Conservation (phyloP, 2,329 filamentous ascomycete species). For the Phialemonium atrogriseum region DNA sequence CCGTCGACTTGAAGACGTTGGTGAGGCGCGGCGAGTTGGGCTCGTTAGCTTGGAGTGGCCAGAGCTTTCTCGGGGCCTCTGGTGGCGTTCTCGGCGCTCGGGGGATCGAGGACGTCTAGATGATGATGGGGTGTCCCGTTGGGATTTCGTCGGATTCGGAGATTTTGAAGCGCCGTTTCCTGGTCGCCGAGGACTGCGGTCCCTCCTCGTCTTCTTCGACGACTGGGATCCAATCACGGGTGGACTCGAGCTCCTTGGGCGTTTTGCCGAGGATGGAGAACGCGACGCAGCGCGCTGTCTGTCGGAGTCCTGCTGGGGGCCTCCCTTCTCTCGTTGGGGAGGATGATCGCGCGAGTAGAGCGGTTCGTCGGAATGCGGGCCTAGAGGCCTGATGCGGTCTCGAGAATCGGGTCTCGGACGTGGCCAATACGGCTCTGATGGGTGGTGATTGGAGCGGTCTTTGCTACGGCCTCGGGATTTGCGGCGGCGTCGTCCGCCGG, state of each 20-base stretch:
- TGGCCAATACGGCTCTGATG: conserved; percentile 16
- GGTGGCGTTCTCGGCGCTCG: conserved; percentile 14
- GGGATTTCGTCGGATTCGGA: conserved; percentile 5
- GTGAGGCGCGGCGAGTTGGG: conserved; percentile 14
- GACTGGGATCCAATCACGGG: conserved; percentile 7
- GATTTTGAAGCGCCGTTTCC: conserved; percentile 10
- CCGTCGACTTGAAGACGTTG: conserved; percentile 15
- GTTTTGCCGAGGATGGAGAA: conserved; percentile 17
- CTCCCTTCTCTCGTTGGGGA: conserved; percentile 9
- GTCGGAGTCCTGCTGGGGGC: conserved; percentile 5
- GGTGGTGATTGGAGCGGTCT: conserved; percentile 20
- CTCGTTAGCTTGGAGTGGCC: conserved; percentile 12
- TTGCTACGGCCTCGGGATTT: conserved; percentile 29
- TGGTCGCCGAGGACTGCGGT: conserved; percentile 9
- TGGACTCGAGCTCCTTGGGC: conserved; percentile 19
- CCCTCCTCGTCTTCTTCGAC: conserved; percentile 14
- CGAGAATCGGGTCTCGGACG: conserved; percentile 10
- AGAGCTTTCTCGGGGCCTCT: conserved; percentile 13
- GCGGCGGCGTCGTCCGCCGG: conserved; percentile 26
- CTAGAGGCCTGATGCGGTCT: background rate
- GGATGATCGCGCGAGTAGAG: conserved; percentile 2
- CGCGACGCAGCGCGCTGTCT: conserved; percentile 12
- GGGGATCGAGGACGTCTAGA: conserved; percentile 14
- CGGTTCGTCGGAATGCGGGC: no score
- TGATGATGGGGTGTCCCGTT: conserved; percentile 8